Evolutionary conservation across 768 basidiomycete genomes (phyloP).

Genomic region (Lepiota subincarnata): DNA sequence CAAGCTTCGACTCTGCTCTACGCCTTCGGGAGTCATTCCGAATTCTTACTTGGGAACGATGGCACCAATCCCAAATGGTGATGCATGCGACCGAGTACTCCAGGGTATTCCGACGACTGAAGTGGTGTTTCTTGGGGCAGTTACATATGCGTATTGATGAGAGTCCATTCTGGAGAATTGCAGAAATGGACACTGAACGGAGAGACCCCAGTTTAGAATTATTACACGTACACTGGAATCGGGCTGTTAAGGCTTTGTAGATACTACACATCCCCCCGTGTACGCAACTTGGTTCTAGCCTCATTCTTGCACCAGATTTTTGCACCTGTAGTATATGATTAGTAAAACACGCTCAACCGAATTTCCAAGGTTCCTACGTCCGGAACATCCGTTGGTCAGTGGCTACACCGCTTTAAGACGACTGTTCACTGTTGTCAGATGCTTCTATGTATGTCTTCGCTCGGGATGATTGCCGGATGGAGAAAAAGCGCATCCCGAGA

Average conservation of each 20-base stretch:
- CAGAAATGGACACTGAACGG: background rate
- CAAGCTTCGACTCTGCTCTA: slow-evolving; percentile 11
- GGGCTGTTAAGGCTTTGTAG: background rate
- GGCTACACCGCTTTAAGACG: no score
- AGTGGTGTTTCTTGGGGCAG: slow-evolving; percentile 26
- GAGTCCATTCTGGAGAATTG: background rate
- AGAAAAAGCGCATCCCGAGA: no score
- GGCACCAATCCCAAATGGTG: slow-evolving; percentile 24
- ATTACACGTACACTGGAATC: background rate
- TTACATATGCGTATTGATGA: slow-evolving; percentile 11
- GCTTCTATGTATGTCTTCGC: no score
- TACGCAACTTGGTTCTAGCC: no score
- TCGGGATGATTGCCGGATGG: no score
- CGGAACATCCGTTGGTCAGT: no score
- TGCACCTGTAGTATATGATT: no score
- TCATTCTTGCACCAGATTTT: no score
- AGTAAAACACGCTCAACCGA: no score
- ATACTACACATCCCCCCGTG: no score
- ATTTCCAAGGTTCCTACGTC: no score
- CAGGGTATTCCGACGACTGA: slow-evolving; percentile 14
- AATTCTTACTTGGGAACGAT: slow-evolving; percentile 25
- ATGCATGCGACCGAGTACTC: slow-evolving; percentile 16
- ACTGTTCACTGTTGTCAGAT: no score
- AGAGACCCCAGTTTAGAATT: background rate
- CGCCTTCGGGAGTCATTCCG: slow-evolving; percentile 13